These are phyloP conservation scores for Acanthamoeba polyphaga DNA, from an alignment of 208 protist genomes.

Conservation along the genomic window DNA sequence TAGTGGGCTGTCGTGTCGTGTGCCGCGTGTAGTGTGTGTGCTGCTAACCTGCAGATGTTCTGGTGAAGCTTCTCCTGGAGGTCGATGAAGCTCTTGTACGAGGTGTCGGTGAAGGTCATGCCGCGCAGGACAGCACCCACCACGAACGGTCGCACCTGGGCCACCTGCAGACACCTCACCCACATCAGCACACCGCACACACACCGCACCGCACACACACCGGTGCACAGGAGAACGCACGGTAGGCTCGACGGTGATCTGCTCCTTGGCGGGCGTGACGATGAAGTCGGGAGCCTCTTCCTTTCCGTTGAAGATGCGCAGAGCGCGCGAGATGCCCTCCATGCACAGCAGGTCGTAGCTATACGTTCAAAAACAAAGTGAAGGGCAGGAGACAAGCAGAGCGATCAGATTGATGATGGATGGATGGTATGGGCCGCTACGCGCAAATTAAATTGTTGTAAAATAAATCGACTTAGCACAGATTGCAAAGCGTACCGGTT, in stretches of 20 bases:
- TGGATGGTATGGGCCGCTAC: too few species aligned
- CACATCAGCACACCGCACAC: neutral
- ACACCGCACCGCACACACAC: too few species aligned
- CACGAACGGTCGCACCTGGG: neutral
- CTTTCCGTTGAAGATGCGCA: conserved; percentile 15
- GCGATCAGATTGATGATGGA: too few species aligned
- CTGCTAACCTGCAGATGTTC: neutral
- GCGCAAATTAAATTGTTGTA: too few species aligned
- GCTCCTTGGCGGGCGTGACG: neutral
- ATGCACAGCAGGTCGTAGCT: conserved; percentile 7
- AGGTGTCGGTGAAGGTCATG: conserved; percentile 22
- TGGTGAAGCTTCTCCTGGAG: conserved; percentile 15
- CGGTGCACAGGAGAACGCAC: neutral
- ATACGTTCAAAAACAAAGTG: too few species aligned
- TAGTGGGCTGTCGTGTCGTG: too few species aligned
- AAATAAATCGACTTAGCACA: neutral
- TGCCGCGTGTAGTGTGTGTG: neutral
- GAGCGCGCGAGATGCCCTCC: neutral
- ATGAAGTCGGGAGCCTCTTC: conserved; percentile 6
- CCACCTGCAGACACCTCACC: neutral
- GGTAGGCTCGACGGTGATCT: neutral
- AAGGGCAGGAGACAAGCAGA: too few species aligned
- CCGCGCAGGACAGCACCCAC: neutral
- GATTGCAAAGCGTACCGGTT: neutral
- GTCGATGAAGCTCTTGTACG: conserved; percentile 20